Evolutionary conservation across 768 basidiomycete genomes (phyloP), one percentile per base, ranked within the genome.

Genomic region (Tephrocybe sp.): DNA sequence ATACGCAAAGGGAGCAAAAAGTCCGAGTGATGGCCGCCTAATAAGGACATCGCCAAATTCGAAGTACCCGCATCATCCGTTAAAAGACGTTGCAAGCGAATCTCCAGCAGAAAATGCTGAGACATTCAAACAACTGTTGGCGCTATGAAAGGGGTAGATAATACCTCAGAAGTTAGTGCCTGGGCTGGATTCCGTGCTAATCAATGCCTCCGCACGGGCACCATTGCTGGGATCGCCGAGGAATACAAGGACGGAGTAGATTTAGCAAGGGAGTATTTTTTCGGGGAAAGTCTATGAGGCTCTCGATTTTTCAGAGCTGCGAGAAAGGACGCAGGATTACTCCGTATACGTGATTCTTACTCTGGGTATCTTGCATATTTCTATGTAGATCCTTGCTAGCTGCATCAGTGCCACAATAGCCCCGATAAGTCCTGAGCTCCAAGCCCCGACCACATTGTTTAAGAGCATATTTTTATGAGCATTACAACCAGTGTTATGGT

Each of bases 151-250:
- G 2, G 83, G 81, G 0, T 66, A 69, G 2, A 64, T 76, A n/a
- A 70, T 84, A 15, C 84, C 86, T 0, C 69, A 73, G 47, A 67
- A 65, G 8, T 62, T 92, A 51, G 72, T 69, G 11, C 79, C 93
- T 0, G 76, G 96, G 24, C 65, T 84, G 41, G 85, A 97, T 59
- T 98, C 94, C 64, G 92, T 98, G 54, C 69, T 94, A 50, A 70
- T 98, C 71, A 98, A 99, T 61, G 82, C 95, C 2, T 84, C 93
- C 3, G 95, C 93, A 11, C 63, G 98, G 52, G 68, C 98, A 84
- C 93, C 21, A 83, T 98, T 2, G 84, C 90, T 4, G 93, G 92
- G 6, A 49, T 85, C 28, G 92, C 87, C 21, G 64, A 63, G 27
- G 77, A 82, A 60, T 92, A 79, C 62, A 76, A 76, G 58, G 79